phyloP scores from a whole-genome alignment of 768 basidiomycete species.

The Nevesoporus exiguus region DNA sequence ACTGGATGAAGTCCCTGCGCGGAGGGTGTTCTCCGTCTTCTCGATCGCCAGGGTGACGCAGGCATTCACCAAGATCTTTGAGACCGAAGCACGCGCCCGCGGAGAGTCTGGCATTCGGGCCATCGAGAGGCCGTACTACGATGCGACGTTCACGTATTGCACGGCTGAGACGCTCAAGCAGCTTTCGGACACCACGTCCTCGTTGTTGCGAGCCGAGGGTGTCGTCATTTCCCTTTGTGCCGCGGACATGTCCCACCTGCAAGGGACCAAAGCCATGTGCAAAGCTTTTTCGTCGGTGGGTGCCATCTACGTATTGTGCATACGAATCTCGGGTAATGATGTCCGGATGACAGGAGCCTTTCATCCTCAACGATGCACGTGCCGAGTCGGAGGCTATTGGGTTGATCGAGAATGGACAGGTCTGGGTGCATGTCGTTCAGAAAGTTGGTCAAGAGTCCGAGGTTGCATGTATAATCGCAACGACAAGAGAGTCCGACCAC shows the following conservation, averaged over 20 bases:
- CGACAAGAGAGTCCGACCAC: conserved; percentile 55
- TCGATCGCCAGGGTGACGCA: conserved; percentile 46
- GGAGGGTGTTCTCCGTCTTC: conserved; percentile 57
- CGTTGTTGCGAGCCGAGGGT: conserved; percentile 7
- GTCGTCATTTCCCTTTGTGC: conserved; percentile 30
- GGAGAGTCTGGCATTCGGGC: conserved; percentile 18
- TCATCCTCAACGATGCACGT: conserved; percentile 38
- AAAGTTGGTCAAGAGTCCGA: conserved; percentile 23
- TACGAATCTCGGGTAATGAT: not conserved
- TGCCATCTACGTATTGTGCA: not conserved
- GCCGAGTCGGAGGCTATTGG: conserved; percentile 50
- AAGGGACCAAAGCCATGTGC: conserved; percentile 44
- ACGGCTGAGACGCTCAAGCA: conserved; percentile 40
- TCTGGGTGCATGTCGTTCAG: conserved; percentile 58
- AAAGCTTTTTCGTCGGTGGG: conserved; percentile 63
- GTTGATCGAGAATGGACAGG: conserved; percentile 46
- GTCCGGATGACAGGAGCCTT: conserved; percentile 46
- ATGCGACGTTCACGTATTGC: conserved; percentile 56
- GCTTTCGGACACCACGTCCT: not conserved
- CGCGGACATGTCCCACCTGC: conserved; percentile 32
- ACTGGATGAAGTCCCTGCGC: conserved; percentile 9
- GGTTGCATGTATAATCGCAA: conserved; percentile 66
- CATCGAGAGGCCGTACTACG: conserved; percentile 51
- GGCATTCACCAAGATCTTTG: conserved; percentile 43
- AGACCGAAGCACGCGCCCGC: conserved; percentile 42